phyloP scores from a whole-genome alignment of 2,329 filamentous ascomycete genomes.

The Aspergillus sp. region DNA sequence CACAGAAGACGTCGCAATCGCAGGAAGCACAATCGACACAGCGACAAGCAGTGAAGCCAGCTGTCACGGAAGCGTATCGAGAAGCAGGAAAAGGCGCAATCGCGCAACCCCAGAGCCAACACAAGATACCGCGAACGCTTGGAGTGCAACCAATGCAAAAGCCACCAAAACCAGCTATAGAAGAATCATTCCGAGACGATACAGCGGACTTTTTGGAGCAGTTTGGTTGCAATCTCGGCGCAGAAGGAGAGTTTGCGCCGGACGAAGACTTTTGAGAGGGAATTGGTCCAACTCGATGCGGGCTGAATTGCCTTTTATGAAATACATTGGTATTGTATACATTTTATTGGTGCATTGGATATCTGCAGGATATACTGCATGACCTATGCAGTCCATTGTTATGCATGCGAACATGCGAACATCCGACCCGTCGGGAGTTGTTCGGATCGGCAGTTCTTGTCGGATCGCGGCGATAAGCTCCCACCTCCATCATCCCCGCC shows the following conservation, averaged over 20 bases:
- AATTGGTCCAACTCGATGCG: conserved; percentile 11
- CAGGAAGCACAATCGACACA: too few relatives aligned
- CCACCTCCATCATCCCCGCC: background rate
- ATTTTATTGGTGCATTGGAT: background rate
- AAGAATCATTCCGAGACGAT: conserved; percentile 29
- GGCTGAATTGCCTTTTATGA: conserved; percentile 5
- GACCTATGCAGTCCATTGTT: background rate
- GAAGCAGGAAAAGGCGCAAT: conserved; percentile 13
- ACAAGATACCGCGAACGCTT: background rate
- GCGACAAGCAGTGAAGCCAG: too few relatives aligned
- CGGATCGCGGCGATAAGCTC: background rate
- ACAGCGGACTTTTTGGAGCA: conserved; percentile 25
- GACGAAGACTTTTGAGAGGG: conserved; percentile 16
- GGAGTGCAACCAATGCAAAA: background rate
- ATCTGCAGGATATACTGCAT: background rate
- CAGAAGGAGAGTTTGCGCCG: background rate
- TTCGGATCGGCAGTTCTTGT: background rate
- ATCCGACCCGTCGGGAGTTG: background rate
- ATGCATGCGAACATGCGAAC: background rate
- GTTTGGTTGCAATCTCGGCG: conserved; percentile 13
- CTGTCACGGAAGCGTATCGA: conserved; percentile 1
- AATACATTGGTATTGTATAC: background rate
- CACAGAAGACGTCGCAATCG: background rate
- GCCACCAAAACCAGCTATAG: background rate
- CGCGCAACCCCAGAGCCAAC: background rate